These are phyloP conservation scores for Globisporangium orthogonon DNA, from an alignment of 352 stramenopile species.

Conservation along the genomic window DNA sequence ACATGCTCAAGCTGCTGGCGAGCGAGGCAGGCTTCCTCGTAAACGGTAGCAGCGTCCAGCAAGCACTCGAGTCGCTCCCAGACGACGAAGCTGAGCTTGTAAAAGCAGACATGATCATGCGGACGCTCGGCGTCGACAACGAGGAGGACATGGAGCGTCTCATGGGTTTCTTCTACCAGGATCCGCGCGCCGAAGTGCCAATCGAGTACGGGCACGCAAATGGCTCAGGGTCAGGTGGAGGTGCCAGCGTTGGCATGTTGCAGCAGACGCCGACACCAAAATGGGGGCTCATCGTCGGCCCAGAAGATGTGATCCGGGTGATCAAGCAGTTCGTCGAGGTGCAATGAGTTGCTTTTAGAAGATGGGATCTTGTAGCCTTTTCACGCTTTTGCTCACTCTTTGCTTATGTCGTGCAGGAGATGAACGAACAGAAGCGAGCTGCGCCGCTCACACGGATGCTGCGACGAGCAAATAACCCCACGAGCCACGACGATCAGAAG, in stretches of 20 bases:
- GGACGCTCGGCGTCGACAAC: constrained; percentile 75
- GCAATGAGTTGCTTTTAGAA: background rate
- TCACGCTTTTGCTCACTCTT: background rate
- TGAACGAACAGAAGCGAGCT: constrained; percentile 65
- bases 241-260: background rate
- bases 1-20: constrained; percentile 85
- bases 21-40: constrained; percentile 87
- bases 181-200: constrained; percentile 46
- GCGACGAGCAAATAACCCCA: constrained; percentile 17
- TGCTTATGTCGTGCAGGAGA: constrained; percentile 24
- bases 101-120: constrained; percentile 86
- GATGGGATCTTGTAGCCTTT: background rate
- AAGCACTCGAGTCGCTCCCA: constrained; percentile 66
- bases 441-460: constrained; percentile 40
- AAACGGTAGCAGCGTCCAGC: constrained; percentile 59
- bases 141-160: constrained; percentile 85
- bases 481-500: constrained; percentile 5
- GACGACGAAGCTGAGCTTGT: constrained; percentile 79
- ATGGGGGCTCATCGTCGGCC: constrained; percentile 64
- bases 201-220: constrained; percentile 20
- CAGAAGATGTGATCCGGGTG: constrained; percentile 84
- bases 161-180: constrained; percentile 73
- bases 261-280: constrained; percentile 24
- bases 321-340: constrained; percentile 88
- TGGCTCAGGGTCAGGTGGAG: background rate